Evolutionary conservation across 2,329 filamentous ascomycete species (phyloP).

Genomic region (Colletotrichum magnum): DNA sequence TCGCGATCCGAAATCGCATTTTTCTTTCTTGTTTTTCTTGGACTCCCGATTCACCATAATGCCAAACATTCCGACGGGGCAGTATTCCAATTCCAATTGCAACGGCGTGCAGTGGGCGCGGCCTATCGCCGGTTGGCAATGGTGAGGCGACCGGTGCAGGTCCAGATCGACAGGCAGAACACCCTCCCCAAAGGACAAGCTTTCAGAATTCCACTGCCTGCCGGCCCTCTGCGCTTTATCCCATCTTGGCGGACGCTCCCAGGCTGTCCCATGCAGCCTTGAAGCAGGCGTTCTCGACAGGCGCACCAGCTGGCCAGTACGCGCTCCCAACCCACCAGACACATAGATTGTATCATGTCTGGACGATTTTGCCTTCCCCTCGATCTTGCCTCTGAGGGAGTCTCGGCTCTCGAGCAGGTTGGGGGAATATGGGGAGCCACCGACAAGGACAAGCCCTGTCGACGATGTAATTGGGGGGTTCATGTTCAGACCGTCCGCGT

Average conservation of each 20-base stretch:
- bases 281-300: slow-evolving; percentile 31
- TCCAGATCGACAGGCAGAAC: slow-evolving; percentile 14
- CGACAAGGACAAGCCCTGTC: slow-evolving; percentile 26
- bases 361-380: slow-evolving; percentile 20
- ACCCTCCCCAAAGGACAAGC: slow-evolving; percentile 22
- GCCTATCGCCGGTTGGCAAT: neutral
- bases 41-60: no score
- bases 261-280: slow-evolving; percentile 31
- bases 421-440: slow-evolving; percentile 20
- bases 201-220: slow-evolving; percentile 18
- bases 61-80: no score
- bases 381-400: neutral
- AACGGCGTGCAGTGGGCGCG: slow-evolving; percentile 2
- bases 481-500: slow-evolving; percentile 34
- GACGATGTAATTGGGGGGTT: neutral
- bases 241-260: slow-evolving; percentile 1
- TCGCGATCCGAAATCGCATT: no score
- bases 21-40: no score
- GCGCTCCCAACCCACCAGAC: slow-evolving; percentile 28
- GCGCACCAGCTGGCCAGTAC: slow-evolving; percentile 12
- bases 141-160: slow-evolving; percentile 19
- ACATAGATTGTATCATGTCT: slow-evolving; percentile 24
- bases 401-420: slow-evolving; percentile 10
- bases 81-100: no score
- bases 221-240: slow-evolving; percentile 6